phyloP scores from a whole-genome alignment of 192 early-diverging fungal genomes.

The Funneliformis geosporum region DNA sequence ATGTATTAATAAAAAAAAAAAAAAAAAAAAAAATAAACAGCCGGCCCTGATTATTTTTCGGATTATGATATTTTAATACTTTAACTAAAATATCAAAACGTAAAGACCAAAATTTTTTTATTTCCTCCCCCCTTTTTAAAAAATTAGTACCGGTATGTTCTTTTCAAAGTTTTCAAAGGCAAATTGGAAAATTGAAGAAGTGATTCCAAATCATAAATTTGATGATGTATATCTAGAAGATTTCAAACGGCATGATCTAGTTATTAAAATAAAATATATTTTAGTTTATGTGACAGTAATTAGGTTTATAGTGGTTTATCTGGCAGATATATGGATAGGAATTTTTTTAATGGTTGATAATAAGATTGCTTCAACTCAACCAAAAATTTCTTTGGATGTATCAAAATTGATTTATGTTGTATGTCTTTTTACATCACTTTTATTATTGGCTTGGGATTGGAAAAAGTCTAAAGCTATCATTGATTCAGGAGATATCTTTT shows the following conservation, averaged over 20 bases:
- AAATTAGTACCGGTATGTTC: too few relatives aligned
- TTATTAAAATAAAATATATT: constrained; percentile 52
- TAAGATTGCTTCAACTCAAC: constrained; percentile 36
- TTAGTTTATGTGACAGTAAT: constrained; percentile 64
- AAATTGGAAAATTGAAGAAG: constrained; percentile 83
- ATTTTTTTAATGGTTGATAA: constrained; percentile 56
- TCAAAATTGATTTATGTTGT: constrained; percentile 59
- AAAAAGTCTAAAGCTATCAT: constrained; percentile 66
- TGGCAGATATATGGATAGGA: constrained; percentile 75
- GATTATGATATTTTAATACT: too few relatives aligned
- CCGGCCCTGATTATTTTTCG: too few relatives aligned
- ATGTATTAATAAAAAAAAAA: too few relatives aligned
- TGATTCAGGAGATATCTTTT: constrained; percentile 70
- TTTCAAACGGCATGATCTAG: constrained; percentile 53
- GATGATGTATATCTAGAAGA: constrained; percentile 85
- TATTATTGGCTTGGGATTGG: constrained; percentile 69
- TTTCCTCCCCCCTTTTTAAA: too few relatives aligned
- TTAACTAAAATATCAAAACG: too few relatives aligned
- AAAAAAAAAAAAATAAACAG: too few relatives aligned
- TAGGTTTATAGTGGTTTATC: constrained; percentile 72
- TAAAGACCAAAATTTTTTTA: too few relatives aligned
- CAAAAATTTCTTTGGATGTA: constrained; percentile 44
- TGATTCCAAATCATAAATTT: constrained; percentile 82
- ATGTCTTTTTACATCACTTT: constrained; percentile 69
- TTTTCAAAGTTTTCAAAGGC: constrained; percentile 39